These are phyloP conservation scores for Cladosporium colombiae DNA, from an alignment of 2,329 filamentous ascomycete species.

Conservation along the genomic window DNA sequence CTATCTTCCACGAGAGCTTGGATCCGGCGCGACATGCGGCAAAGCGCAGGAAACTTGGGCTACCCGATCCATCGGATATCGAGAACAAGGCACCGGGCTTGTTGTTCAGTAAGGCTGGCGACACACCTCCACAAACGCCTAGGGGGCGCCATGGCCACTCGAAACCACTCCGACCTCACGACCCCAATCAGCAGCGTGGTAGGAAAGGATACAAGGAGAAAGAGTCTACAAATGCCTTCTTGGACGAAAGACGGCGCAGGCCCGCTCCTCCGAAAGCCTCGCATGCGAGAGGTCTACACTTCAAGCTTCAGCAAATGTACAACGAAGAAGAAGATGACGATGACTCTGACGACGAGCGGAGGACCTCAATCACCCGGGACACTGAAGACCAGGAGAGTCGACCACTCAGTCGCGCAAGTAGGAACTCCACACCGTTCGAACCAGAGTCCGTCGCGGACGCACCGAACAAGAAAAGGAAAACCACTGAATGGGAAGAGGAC, in stretches of 20 bases:
- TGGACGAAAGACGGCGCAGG: constrained; percentile 61
- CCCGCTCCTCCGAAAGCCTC: constrained; percentile 59
- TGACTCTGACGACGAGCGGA: constrained; percentile 75
- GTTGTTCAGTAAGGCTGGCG: constrained; percentile 53
- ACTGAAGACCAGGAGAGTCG: constrained; percentile 85
- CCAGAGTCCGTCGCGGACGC: constrained; percentile 47
- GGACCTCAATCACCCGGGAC: constrained; percentile 67
- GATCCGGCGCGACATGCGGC: constrained; percentile 77
- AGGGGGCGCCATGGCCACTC: constrained; percentile 46
- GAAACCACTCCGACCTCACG: constrained; percentile 47
- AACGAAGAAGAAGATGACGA: constrained; percentile 63
- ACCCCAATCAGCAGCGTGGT: constrained; percentile 44
- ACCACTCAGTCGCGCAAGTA: constrained; percentile 69
- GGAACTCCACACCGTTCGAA: constrained; percentile 55
- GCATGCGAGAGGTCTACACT: constrained; percentile 75
- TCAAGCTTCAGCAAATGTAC: constrained; percentile 71
- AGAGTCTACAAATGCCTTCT: constrained; percentile 48
- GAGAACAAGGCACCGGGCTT: constrained; percentile 56
- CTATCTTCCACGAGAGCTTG: constrained; percentile 76
- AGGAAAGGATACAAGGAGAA: constrained; percentile 38
- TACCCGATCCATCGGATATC: constrained; percentile 63
- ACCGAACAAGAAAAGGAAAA: constrained; percentile 48
- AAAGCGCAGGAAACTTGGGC: constrained; percentile 78
- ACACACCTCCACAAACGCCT: constrained; percentile 67
- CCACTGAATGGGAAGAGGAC: constrained; percentile 43